A percentile compares a stretch with the other conserved stretches of the same genome.
Evolutionary conservation across 305 asterid species (phyloP).

Genomic region (Fraxinus sp.): DNA sequence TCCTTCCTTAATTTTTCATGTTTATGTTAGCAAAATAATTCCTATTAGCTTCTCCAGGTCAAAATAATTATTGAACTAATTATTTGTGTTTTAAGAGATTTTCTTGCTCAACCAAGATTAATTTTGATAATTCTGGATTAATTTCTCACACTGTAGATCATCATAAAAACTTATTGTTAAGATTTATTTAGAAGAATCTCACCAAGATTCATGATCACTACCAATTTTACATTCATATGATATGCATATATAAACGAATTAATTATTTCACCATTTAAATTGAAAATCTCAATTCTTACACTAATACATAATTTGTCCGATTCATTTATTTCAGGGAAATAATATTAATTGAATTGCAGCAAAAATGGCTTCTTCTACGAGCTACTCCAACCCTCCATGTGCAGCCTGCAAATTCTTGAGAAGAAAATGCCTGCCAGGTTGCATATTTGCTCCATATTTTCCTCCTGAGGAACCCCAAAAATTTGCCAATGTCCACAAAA

Average conservation of each 20-base stretch:
- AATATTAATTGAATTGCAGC: constrained; percentile 1
- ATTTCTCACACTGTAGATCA: too few relatives aligned
- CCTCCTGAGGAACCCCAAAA: constrained; percentile 69
- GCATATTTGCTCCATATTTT: constrained; percentile 63
- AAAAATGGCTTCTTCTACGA: constrained; percentile 35
- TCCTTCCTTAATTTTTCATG: background rate
- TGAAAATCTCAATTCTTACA: background rate
- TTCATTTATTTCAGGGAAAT: background rate
- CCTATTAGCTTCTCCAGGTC: background rate
- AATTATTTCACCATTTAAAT: background rate
- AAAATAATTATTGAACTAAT: background rate
- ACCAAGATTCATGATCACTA: background rate
- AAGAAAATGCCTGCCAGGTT: constrained; percentile 57
- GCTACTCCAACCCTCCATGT: constrained; percentile 63
- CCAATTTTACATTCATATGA: background rate
- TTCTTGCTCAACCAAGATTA: background rate
- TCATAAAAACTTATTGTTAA: too few relatives aligned
- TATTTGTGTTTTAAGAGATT: background rate
- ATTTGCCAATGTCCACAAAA: constrained; percentile 61
- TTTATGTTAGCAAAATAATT: background rate
- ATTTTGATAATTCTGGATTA: background rate
- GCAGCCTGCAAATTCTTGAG: constrained; percentile 72
- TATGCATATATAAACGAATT: background rate
- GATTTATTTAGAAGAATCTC: background rate
- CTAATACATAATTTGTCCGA: background rate